Evolutionary conservation across 108 stramenopile species (phyloP).

Genomic region (Nitzschia palea): DNA sequence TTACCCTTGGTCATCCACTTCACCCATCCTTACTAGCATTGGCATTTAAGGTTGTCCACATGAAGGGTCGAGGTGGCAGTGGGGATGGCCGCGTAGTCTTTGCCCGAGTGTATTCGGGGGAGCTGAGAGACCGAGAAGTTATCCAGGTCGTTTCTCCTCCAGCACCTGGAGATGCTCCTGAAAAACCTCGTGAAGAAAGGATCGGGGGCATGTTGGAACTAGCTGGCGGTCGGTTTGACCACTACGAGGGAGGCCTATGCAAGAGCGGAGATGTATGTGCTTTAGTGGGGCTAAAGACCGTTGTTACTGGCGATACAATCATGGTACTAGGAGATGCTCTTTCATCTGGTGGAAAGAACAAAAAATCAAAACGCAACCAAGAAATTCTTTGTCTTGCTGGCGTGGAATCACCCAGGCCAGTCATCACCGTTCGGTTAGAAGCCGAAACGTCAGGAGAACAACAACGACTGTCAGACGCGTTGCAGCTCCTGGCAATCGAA

Average conservation of each 20-base stretch:
- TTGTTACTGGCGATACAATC: slow-evolving; percentile 87
- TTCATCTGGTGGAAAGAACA: slow-evolving; percentile 16
- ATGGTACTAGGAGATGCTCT: slow-evolving; percentile 41
- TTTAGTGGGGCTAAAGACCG: slow-evolving; percentile 77
- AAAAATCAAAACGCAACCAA: slow-evolving; percentile 33
- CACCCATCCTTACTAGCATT: slow-evolving; percentile 74
- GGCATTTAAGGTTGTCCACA: slow-evolving; percentile 90
- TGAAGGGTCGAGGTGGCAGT: slow-evolving; percentile 87
- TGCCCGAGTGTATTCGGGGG: slow-evolving; percentile 85
- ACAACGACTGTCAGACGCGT: slow-evolving; percentile 58
- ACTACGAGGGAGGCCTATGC: slow-evolving; percentile 66
- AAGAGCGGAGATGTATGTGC: slow-evolving; percentile 87
- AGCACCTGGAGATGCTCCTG: slow-evolving; percentile 38
- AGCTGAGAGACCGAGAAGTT: slow-evolving; percentile 57
- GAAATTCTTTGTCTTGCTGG: slow-evolving; percentile 55
- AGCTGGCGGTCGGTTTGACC: slow-evolving; percentile 77
- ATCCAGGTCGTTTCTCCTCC: slow-evolving; percentile 72
- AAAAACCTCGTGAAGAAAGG: slow-evolving; percentile 53
- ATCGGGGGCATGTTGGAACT: slow-evolving; percentile 86
- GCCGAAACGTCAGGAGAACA: slow-evolving; percentile 68
- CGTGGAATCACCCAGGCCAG: slow-evolving; percentile 83
- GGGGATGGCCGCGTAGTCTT: slow-evolving; percentile 91
- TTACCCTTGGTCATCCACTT: slow-evolving; percentile 73
- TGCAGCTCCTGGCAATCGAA: slow-evolving; percentile 70
- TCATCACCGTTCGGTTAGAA: slow-evolving; percentile 84